Percentiles rank a stretch among this genome's conserved stretches.
phyloP scores from a whole-genome alignment of 2,329 filamentous ascomycete genomes.

The Teratosphaeria destructans region DNA sequence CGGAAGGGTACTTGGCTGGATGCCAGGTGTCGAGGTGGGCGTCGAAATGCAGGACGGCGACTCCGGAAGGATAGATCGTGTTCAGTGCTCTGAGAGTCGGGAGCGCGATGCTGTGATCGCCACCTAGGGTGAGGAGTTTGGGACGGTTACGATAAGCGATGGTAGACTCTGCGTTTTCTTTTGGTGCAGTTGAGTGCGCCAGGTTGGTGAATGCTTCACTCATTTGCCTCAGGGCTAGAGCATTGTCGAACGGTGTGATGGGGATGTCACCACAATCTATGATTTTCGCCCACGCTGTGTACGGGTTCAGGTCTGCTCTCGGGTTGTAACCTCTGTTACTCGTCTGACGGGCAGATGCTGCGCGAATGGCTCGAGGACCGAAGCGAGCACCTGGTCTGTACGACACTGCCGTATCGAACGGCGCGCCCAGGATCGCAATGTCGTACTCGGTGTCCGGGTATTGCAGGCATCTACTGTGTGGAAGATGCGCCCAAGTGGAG shows the following conservation, averaged over 20 bases:
- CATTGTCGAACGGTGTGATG: slow-evolving; percentile 77
- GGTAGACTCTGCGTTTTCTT: slow-evolving; percentile 26
- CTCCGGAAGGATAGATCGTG: slow-evolving; percentile 30
- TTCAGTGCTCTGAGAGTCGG: slow-evolving; percentile 41
- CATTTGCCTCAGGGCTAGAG: slow-evolving; percentile 73
- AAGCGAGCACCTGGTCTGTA: slow-evolving; percentile 52
- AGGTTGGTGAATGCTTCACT: slow-evolving; percentile 67
- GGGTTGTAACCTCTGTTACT: slow-evolving; percentile 73
- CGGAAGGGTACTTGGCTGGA: slow-evolving; percentile 65
- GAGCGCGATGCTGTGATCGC: slow-evolving; percentile 41
- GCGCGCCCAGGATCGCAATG: slow-evolving; percentile 40
- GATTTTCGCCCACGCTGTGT: slow-evolving; percentile 65
- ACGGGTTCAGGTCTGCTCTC: slow-evolving; percentile 73
- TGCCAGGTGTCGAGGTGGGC: slow-evolving; percentile 78
- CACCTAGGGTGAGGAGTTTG: slow-evolving; percentile 39
- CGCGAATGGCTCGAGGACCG: slow-evolving; percentile 76
- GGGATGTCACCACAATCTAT: slow-evolving; percentile 89
- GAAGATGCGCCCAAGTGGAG: slow-evolving; percentile 34
- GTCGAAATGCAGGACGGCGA: slow-evolving; percentile 43
- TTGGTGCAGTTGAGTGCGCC: slow-evolving; percentile 31
- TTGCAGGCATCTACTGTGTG: slow-evolving; percentile 39
- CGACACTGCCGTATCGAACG: slow-evolving; percentile 40
- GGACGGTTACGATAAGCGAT: slow-evolving; percentile 34
- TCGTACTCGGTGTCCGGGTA: slow-evolving; percentile 35
- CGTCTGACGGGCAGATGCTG: slow-evolving; percentile 71